These are phyloP conservation scores for Clarireedia hainanense DNA, from an alignment of 2,329 filamentous ascomycete genomes.

Conservation along the genomic window DNA sequence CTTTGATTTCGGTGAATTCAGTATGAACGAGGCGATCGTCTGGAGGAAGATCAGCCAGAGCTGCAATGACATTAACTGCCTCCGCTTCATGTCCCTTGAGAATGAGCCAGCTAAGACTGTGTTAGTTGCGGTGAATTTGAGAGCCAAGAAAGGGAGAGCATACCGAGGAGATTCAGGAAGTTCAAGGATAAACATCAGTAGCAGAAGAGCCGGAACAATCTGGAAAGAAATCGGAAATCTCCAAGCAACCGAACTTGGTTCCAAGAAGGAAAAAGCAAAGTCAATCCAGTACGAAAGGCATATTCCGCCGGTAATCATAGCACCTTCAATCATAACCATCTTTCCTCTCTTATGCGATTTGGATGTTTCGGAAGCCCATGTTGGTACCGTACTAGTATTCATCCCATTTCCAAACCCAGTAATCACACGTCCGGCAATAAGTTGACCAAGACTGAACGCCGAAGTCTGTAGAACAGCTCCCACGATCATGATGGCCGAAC, in stretches of 20 bases:
- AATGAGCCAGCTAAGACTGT: constrained; percentile 28
- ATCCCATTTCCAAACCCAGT: constrained; percentile 68
- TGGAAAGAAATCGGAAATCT: constrained; percentile 12
- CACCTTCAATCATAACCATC: constrained; percentile 10
- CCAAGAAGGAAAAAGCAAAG: constrained; percentile 3
- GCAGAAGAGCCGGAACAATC: constrained; percentile 5
- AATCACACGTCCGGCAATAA: constrained; percentile 57
- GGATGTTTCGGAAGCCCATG: constrained; percentile 13
- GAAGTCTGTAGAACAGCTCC: constrained; percentile 29
- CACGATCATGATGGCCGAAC: constrained; percentile 20
- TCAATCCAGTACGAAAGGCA: constrained; percentile 11
- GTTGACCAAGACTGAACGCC: constrained; percentile 46
- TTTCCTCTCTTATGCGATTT: constrained; percentile 9
- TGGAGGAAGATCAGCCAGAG: constrained; percentile 22
- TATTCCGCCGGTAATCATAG: constrained; percentile 9
- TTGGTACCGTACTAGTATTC: constrained; percentile 36
- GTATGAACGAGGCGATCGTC: constrained; percentile 48
- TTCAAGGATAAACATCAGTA: constrained; percentile 18
- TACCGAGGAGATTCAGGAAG: constrained; percentile 29
- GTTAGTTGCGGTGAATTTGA: not conserved
- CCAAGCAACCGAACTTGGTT: constrained; percentile 1
- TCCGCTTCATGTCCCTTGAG: constrained; percentile 27
- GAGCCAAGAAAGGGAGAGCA: not conserved
- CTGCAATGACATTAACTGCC: constrained; percentile 29
- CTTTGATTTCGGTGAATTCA: constrained; percentile 38